These are phyloP conservation scores for Sporisorium graminicola DNA, from an alignment of 1,284 basidiomycete species.

Conservation along the genomic window DNA sequence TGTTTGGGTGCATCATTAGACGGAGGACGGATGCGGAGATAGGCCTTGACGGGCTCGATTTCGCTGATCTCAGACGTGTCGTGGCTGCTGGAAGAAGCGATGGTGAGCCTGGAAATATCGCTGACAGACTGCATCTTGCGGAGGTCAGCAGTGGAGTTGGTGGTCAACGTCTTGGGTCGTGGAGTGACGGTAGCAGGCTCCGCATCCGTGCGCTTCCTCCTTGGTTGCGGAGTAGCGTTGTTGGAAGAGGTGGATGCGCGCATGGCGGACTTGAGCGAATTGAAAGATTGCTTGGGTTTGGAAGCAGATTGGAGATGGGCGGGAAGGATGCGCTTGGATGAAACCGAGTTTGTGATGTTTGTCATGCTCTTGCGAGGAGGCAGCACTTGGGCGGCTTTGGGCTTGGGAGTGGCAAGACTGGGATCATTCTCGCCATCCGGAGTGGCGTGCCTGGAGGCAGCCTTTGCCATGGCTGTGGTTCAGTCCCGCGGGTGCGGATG, in stretches of 20 bases:
- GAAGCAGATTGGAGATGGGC: constrained; percentile 26
- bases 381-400: constrained; percentile 19
- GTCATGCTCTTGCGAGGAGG: constrained; percentile 33
- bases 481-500: not conserved
- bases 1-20: constrained; percentile 32
- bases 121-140: constrained; percentile 43
- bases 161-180: constrained; percentile 17
- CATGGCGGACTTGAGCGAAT: constrained; percentile 10
- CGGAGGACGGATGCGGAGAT: constrained; percentile 63
- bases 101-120: constrained; percentile 34
- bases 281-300: constrained; percentile 14
- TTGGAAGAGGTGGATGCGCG: constrained; percentile 18
- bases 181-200: constrained; percentile 36
- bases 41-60: constrained; percentile 56
- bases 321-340: constrained; percentile 39
- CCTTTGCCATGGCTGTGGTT: constrained; percentile 18
- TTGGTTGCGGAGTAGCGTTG: constrained; percentile 30
- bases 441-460: constrained; percentile 30
- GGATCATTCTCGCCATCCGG: constrained; percentile 41
- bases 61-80: constrained; percentile 25
- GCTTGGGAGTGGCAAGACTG: constrained; percentile 29
- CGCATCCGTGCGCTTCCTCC: constrained; percentile 44
- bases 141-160: constrained; percentile 11
- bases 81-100: constrained; percentile 19
- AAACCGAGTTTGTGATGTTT: constrained; percentile 46